A percentile compares a stretch with the other conserved stretches of the same genome.
phyloP scores from a whole-genome alignment of 208 protist genomes.

The Leishmania amazonensis region DNA sequence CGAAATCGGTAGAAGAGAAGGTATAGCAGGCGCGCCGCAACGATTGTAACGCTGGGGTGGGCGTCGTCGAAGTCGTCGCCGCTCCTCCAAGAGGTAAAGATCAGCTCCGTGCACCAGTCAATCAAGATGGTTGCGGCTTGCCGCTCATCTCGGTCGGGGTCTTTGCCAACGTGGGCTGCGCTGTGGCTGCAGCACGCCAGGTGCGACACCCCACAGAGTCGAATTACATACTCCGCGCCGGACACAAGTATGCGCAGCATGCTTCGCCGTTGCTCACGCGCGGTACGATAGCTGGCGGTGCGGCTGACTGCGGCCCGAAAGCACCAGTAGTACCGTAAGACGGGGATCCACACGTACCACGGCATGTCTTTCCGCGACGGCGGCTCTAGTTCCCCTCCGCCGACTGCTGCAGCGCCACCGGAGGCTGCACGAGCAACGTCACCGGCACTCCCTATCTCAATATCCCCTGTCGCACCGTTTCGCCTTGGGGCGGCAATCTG shows the following conservation, averaged over 20 bases:
- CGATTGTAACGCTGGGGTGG: not conserved
- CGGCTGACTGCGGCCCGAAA: not conserved
- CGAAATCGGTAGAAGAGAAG: constrained; percentile 7
- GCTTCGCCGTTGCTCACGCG: constrained; percentile 3
- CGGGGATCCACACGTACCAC: constrained; percentile 12
- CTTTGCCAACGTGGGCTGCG: not conserved
- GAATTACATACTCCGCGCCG: constrained; percentile 19
- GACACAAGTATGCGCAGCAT: constrained; percentile 11
- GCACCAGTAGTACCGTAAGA: not conserved
- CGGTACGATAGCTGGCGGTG: constrained; percentile 1
- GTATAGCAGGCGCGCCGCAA: constrained; percentile 15
- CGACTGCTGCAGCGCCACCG: not conserved
- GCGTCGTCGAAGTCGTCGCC: not conserved
- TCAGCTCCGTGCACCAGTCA: constrained; percentile 27
- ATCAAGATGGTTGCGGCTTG: constrained; percentile 31
- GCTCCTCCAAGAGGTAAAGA: constrained; percentile 1
- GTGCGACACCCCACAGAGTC: constrained; percentile 6
- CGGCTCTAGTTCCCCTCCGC: not conserved
- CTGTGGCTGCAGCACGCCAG: not conserved
- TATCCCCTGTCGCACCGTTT: not conserved
- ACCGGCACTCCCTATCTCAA: not conserved
- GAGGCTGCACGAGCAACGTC: not conserved
- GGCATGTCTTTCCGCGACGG: not conserved
- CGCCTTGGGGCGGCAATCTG: not conserved
- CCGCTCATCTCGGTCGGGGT: not conserved